phyloP scores from a whole-genome alignment of 306 rosid genomes.

The Fagus sylvatica region DNA sequence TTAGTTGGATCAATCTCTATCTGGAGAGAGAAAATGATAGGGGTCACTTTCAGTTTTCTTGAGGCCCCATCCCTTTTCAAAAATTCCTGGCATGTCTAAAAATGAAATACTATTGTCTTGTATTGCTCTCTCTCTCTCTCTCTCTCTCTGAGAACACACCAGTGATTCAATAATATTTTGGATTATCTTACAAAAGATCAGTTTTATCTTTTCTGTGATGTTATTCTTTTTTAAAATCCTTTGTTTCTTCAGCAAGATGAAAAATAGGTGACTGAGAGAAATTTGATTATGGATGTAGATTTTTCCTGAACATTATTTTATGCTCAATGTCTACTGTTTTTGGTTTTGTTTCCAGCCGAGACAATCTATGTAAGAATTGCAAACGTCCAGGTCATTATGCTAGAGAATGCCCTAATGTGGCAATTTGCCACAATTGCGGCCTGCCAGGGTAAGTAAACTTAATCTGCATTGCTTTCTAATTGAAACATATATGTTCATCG shows the following conservation, averaged over 20 bases:
- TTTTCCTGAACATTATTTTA: not conserved
- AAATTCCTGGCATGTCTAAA: not conserved
- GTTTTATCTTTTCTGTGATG: not conserved
- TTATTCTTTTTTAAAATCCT: not conserved
- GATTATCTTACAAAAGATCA: not conserved
- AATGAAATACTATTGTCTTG: not conserved
- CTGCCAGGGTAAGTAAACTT: constrained; percentile 82
- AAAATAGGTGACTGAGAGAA: too few relatives aligned
- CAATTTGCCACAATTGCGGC: constrained; percentile 93
- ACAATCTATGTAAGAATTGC: constrained; percentile 97
- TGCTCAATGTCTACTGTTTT: constrained; percentile 11
- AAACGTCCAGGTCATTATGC: constrained; percentile 99
- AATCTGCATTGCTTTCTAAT: constrained; percentile 11
- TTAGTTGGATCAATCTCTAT: not conserved
- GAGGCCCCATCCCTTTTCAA: not conserved
- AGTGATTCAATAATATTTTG: not conserved
- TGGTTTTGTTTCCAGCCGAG: constrained; percentile 66
- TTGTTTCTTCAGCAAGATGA: not conserved
- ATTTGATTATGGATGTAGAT: not conserved
- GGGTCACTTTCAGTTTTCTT: not conserved
- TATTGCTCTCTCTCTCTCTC: not conserved
- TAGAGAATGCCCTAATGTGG: constrained; percentile 98
- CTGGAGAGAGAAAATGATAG: not conserved
- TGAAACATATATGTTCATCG: not conserved
- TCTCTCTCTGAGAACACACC: not conserved